Conservation (phyloP, 805 yeast genomes). For the Ogataea nakhonphanomensis region DNA sequence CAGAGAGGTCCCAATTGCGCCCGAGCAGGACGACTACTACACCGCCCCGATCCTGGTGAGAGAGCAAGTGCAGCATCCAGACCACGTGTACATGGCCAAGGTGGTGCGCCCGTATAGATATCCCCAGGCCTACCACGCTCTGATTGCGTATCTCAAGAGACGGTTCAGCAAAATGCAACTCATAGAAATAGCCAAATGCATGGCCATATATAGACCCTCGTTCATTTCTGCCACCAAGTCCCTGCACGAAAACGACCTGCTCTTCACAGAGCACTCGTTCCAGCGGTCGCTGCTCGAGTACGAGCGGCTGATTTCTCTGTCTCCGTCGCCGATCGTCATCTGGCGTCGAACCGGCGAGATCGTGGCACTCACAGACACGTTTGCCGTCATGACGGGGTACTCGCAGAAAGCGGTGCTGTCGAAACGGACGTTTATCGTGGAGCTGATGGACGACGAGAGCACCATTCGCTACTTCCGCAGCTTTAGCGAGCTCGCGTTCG, state of each 20-base stretch:
- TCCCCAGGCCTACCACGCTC: conserved; percentile 59
- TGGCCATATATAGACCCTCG: conserved; percentile 69
- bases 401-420: conserved; percentile 53
- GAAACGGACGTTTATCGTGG: conserved; percentile 67
- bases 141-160: conserved; percentile 50
- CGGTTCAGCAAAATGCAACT: conserved; percentile 43
- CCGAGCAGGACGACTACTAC: conserved; percentile 41
- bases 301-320: conserved; percentile 50
- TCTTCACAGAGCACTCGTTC: conserved; percentile 56
- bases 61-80: conserved; percentile 50
- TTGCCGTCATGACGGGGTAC: conserved; percentile 66
- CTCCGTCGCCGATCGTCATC: conserved; percentile 75
- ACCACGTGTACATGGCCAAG: conserved; percentile 45
- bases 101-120: conserved; percentile 51
- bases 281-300: conserved; percentile 57
- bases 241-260: conserved; percentile 65
- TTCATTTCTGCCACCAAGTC: conserved; percentile 75
- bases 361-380: conserved; percentile 72
- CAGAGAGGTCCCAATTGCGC: conserved; percentile 39
- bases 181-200: conserved; percentile 47
- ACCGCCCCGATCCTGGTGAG: conserved; percentile 56
- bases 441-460: conserved; percentile 76
- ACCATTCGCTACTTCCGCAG: conserved; percentile 69
- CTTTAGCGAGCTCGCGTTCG: conserved; percentile 71
- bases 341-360: conserved; percentile 89